These are phyloP conservation scores for Serendipita sp. DNA, from an alignment of 768 basidiomycete genomes.

Conservation along the genomic window DNA sequence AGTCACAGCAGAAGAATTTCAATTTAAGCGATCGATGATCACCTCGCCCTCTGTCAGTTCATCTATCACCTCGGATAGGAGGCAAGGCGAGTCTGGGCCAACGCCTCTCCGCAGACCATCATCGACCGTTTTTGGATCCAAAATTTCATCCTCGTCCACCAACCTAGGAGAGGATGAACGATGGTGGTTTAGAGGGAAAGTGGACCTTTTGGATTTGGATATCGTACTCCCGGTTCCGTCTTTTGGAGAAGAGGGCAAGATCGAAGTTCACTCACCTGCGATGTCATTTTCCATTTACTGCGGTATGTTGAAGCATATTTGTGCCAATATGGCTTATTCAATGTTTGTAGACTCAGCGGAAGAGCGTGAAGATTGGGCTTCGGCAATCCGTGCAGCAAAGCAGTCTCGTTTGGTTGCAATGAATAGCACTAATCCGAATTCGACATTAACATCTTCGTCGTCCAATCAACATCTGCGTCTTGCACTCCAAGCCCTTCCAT, in stretches of 20 bases:
- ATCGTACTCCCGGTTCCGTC: slow-evolving; percentile 42
- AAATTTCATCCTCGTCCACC: slow-evolving; percentile 20
- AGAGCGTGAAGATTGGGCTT: slow-evolving; percentile 51
- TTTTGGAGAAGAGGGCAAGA: slow-evolving; percentile 32
- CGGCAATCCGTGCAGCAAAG: slow-evolving; percentile 54
- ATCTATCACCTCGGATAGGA: not conserved
- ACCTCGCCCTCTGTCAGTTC: not conserved
- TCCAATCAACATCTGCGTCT: slow-evolving; percentile 63
- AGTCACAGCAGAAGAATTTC: not conserved
- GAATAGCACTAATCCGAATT: slow-evolving; percentile 58
- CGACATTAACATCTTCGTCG: slow-evolving; percentile 62
- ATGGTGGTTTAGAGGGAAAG: slow-evolving; percentile 58
- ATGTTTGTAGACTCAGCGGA: slow-evolving; percentile 30
- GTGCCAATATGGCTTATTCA: not conserved
- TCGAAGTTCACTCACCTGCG: slow-evolving; percentile 64
- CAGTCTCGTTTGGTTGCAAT: slow-evolving; percentile 51
- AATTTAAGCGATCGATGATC: not conserved
- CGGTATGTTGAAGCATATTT: slow-evolving; percentile 27
- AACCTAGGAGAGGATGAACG: slow-evolving; percentile 32
- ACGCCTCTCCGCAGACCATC: not conserved
- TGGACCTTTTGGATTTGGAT: slow-evolving; percentile 58
- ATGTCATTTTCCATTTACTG: slow-evolving; percentile 40
- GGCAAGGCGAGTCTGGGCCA: not conserved
- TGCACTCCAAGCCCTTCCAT: slow-evolving; percentile 56
- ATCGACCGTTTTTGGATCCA: not conserved